phyloP scores from a whole-genome alignment of 1,284 basidiomycete genomes.

The Ganoderma lingzhi region DNA sequence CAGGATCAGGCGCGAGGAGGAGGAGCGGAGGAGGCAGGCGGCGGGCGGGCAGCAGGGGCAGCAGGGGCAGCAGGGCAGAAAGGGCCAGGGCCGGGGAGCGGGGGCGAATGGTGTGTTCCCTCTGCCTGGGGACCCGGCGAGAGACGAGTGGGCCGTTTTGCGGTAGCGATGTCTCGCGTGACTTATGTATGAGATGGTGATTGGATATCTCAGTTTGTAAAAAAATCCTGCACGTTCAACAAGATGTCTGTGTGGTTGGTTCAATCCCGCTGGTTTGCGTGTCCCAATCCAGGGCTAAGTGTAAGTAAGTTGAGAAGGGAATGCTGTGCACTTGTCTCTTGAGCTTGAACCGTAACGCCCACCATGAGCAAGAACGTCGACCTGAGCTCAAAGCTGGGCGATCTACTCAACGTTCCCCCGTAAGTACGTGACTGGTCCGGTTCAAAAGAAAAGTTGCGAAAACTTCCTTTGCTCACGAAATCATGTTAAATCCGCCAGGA shows the following conservation, averaged over 20 bases:
- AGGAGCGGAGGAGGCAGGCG: conserved; percentile 72
- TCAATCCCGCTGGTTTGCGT: not conserved
- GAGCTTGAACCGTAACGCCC: not conserved
- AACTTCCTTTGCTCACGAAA: not conserved
- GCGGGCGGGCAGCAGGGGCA: conserved; percentile 55
- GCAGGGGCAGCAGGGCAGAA: conserved; percentile 44
- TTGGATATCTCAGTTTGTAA: conserved; percentile 5
- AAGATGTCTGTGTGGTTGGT: not conserved
- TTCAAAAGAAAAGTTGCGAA: not conserved
- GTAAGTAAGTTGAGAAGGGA: not conserved
- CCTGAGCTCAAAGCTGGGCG: conserved; percentile 19
- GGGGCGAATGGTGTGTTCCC: conserved; percentile 64
- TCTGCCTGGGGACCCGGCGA: conserved; percentile 66
- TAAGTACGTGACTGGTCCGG: conserved; percentile 15
- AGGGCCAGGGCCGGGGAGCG: conserved; percentile 42
- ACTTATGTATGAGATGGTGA: not conserved
- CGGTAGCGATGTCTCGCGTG: conserved; percentile 43
- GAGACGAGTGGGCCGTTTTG: conserved; percentile 71
- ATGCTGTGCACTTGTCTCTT: conserved; percentile 8
- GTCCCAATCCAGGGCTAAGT: not conserved
- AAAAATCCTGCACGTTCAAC: not conserved
- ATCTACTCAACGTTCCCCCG: conserved; percentile 31
- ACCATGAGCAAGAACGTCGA: conserved; percentile 2
- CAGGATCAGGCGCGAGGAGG: conserved; percentile 62
- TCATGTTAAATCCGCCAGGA: conserved; percentile 21